phyloP scores from a whole-genome alignment of 768 basidiomycete species.

The Lactarius akahatsu region DNA sequence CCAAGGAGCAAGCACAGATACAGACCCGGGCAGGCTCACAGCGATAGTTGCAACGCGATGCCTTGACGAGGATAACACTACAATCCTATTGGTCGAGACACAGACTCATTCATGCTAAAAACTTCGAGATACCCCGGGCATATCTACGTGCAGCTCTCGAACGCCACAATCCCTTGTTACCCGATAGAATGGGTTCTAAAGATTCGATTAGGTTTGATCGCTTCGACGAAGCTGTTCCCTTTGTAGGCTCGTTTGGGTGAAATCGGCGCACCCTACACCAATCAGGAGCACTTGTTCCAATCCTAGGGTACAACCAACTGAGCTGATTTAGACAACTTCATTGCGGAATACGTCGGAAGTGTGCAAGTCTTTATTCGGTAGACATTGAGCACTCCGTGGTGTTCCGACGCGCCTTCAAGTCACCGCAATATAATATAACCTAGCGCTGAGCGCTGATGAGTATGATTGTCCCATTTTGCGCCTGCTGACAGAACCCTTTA shows the following conservation, averaged over 20 bases:
- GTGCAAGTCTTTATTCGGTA: neutral
- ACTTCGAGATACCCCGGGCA: conserved; percentile 10
- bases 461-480: neutral
- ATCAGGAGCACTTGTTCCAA: neutral
- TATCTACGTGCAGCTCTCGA: conserved; percentile 2
- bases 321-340: neutral
- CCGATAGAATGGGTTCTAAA: neutral
- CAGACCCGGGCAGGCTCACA: neutral
- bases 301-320: conserved; percentile 7
- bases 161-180: conserved; percentile 15
- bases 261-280: conserved; percentile 5
- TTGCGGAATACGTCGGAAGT: neutral
- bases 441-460: neutral
- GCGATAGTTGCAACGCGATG: conserved; percentile 9
- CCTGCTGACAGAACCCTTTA: neutral
- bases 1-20: conserved; percentile 20
- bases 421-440: neutral
- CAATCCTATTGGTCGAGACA: conserved; percentile 4
- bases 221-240: conserved; percentile 10
- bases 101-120: neutral
- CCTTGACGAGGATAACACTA: conserved; percentile 5
- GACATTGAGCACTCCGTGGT: neutral
- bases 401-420: neutral
- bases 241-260: conserved; percentile 3
- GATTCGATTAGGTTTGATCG: conserved; percentile 12